Evolutionary conservation across 352 stramenopile species (phyloP).

Genomic region (Pelagophyceae sp.): DNA sequence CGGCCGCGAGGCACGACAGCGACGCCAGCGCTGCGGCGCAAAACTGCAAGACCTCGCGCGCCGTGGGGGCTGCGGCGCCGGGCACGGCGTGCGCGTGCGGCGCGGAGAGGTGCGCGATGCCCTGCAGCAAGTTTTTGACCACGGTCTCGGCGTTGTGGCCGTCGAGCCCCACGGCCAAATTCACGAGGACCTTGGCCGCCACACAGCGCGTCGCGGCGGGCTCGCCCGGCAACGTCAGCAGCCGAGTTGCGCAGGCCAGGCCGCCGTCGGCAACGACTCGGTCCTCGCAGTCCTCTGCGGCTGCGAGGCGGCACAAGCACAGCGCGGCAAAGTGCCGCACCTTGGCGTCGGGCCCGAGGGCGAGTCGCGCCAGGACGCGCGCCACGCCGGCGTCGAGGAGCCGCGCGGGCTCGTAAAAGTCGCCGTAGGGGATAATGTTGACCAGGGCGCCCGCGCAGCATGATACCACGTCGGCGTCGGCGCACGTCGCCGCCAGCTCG

Average conservation of each 20-base stretch:
- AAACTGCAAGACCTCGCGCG: conserved; percentile 3
- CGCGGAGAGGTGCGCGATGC: conserved; percentile 12
- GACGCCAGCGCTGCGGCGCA: conserved; percentile 17
- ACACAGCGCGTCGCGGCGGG: conserved; percentile 14
- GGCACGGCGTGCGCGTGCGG: neutral
- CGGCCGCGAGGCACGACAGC: conserved; percentile 16
- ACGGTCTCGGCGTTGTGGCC: conserved; percentile 20
- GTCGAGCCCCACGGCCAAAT: conserved; percentile 20
- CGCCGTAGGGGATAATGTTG: conserved; percentile 29
- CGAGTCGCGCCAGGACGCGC: conserved; percentile 29
- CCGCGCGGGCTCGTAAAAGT: neutral
- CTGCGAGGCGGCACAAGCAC: conserved; percentile 18
- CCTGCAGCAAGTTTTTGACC: conserved; percentile 26
- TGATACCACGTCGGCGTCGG: conserved; percentile 28
- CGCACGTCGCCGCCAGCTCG: conserved; percentile 24
- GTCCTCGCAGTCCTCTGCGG: conserved; percentile 22
- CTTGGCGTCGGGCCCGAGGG: conserved; percentile 23
- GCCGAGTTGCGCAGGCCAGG: conserved; percentile 2
- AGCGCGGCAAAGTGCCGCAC: conserved; percentile 33
- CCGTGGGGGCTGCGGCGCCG: neutral
- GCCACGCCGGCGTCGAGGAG: conserved; percentile 35
- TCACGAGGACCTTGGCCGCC: conserved; percentile 25
- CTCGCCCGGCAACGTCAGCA: neutral
- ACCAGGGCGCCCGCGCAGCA: conserved; percentile 33
- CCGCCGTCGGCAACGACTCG: conserved; percentile 19